A percentile compares a stretch with the other conserved stretches of the same genome.
These are phyloP conservation scores for Neurospora sp. DNA, from an alignment of 495 filamentous ascomycete genomes.

Conservation along the genomic window DNA sequence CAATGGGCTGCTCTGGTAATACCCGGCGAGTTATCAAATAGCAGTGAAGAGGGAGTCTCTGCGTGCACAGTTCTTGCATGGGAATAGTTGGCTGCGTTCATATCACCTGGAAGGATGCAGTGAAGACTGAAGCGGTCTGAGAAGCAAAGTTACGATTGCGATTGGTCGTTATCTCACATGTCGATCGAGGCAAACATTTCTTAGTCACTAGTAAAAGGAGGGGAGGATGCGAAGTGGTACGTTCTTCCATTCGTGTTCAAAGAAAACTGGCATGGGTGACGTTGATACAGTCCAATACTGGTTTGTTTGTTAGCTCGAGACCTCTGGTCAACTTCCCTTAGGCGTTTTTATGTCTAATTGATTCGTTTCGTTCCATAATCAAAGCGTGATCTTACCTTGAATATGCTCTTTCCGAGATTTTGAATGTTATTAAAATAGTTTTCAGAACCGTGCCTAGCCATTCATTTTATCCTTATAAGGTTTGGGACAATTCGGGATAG, in stretches of 20 bases:
- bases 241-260: not conserved
- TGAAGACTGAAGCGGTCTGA: not conserved
- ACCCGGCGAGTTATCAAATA: not conserved
- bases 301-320: too few relatives aligned
- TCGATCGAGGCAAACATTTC: not conserved
- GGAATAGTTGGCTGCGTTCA: not conserved
- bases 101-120: not conserved
- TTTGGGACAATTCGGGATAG: too few relatives aligned
- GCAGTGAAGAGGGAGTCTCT: not conserved
- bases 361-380: too few relatives aligned
- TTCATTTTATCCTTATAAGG: too few relatives aligned
- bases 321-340: too few relatives aligned
- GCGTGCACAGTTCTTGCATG: not conserved
- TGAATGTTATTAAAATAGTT: too few relatives aligned
- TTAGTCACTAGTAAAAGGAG: not conserved
- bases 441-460: too few relatives aligned
- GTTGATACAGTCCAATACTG: not conserved
- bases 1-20: not conserved
- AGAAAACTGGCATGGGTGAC: not conserved
- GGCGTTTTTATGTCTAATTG: too few relatives aligned
- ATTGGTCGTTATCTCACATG: not conserved
- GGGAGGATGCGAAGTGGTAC: not conserved
- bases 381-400: too few relatives aligned
- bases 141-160: not conserved
- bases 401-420: too few relatives aligned